Base-by-base conservation (phyloP, 2,329 filamentous ascomycete species). In the Beauveria asiatica region DNA sequence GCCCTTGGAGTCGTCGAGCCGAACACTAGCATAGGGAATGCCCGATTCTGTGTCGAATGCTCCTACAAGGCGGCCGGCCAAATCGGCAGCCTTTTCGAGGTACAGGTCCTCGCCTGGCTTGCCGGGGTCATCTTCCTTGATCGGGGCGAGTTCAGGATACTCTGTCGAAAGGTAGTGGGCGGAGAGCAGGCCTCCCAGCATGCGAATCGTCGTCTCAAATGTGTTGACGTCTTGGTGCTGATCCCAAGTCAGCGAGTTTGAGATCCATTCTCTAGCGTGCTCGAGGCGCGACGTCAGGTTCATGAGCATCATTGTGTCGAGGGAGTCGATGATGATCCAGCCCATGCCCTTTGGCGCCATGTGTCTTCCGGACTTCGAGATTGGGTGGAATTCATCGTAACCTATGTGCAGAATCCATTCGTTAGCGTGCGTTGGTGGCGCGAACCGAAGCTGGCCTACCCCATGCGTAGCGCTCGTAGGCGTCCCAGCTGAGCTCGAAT, bases 241-340 rank as follows among this genome's bases (percentile, higher is more conserved):
- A 62, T 97, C 87, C 75, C 95, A 97, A 11, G 86, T 87, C 64
- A 97, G 75, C 8, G 86, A 86, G 5, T 85, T 87, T 1, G 89
- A 81, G 52, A 99, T 85, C 94, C 94, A 99, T 70, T 96, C 84
- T 60, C 93, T 83, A 30, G 94, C 93, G 69, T 95, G 86, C 42
- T 86, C 82, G 44, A 99, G 81, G 63, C 92, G 86, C 37, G 85
- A 88, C 16, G 93, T 97, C 65, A 96, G 80, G 72, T 97, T 97
- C 94, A 99, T 99, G 63, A 99, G 80, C 77, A 99, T 99, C 81
- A 97, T 83, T 1, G 94, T 99, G 73, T 99, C 94, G 64, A 99
- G 78, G 13, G 93, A 86, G 75, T 99, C 94, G 61, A 99, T 88
- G 63, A 99, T 97, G 69, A 97, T 97, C 94, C 95, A 99, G 33